Percentiles rank a stretch among this genome's conserved stretches.
phyloP scores from a whole-genome alignment of 1,284 basidiomycete species.

The Pyrrhoderma lamaoense region DNA sequence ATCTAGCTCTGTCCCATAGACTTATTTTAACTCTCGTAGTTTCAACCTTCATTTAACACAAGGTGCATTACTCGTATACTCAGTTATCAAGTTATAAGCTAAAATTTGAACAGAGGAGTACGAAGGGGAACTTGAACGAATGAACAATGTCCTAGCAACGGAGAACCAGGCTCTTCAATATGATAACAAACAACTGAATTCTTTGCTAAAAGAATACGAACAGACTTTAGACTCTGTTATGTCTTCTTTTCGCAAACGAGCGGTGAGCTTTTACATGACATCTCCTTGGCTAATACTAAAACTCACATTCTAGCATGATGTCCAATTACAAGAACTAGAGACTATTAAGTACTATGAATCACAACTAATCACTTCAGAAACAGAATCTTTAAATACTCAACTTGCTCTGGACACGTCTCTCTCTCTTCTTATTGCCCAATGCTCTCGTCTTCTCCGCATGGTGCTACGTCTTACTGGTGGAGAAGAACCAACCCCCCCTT shows the following conservation, averaged over 20 bases:
- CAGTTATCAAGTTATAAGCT: not conserved
- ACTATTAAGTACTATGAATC: constrained; percentile 90
- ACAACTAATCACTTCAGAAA: constrained; percentile 71
- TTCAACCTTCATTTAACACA: constrained; percentile 90
- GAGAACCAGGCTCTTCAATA: constrained; percentile 88
- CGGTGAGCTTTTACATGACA: constrained; percentile 51
- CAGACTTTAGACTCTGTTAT: constrained; percentile 94
- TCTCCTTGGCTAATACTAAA: constrained; percentile 13
- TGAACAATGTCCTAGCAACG: constrained; percentile 73
- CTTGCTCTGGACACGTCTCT: constrained; percentile 57
- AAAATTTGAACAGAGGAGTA: constrained; percentile 66
- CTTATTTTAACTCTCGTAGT: constrained; percentile 29
- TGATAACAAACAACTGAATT: constrained; percentile 92
- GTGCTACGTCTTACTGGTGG: constrained; percentile 70
- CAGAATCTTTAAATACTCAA: constrained; percentile 57
- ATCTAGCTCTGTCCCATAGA: not conserved
- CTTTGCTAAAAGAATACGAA: constrained; percentile 93
- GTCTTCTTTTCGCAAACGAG: constrained; percentile 87
- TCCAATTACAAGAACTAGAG: constrained; percentile 89
- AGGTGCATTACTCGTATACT: constrained; percentile 42
- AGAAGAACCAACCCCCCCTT: constrained; percentile 21
- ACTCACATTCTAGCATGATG: constrained; percentile 61
- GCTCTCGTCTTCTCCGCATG: constrained; percentile 69
- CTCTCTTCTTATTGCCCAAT: constrained; percentile 62
- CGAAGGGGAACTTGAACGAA: constrained; percentile 85